Base-by-base conservation (phyloP, 306 rosid species). In the peach (Prunus persica) region DNA sequence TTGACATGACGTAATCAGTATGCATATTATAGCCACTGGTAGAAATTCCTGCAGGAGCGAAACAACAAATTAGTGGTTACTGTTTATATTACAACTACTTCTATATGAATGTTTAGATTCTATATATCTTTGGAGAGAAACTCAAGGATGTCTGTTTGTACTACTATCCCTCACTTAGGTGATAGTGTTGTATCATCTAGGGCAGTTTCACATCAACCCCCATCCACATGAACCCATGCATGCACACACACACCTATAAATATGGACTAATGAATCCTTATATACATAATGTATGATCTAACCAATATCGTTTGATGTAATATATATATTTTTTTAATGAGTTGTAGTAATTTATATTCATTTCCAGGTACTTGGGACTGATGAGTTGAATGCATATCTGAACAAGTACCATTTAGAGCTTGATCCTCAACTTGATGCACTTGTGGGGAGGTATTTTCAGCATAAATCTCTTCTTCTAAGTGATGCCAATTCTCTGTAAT, bases 351-450 rank as follows among this genome's bases (percentile, higher is more conserved):
- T 73, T 74, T 62, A 12, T 46, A 27, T 84, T 78, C 51, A 71
- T 78, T 72, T 75, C 43, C 80, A 92, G 93, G 97, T 92, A 43
- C 93, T 90, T 80, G 97, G 96, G 75, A 90, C 97, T 73, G 97
- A 92, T 78, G 97, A 92, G 81, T 76, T 90, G 81, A 88, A 84
- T 83, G 90, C 96, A 62, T 92, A 90, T 81, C 81, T 92, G 79
- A 88, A 78, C 67, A 92, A 90, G 82, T 90, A 90, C 82, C 92
- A 87, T 61, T 76, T 92, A 71, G 96, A 88, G 88, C 91, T 92
- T 78, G 97, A 92, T 79, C 91, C 97, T 69, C 92, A 92, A 86
- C 96, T 92, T 70, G 97, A 92, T 84, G 91, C 90, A 10, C 91
- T 88, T 57, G 93, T 92, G 60, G 97, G 97, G 80, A 90, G 97